Evolutionary conservation across 2,329 filamentous ascomycete genomes (phyloP).

Genomic region (Alternaria hordeiaustralica): DNA sequence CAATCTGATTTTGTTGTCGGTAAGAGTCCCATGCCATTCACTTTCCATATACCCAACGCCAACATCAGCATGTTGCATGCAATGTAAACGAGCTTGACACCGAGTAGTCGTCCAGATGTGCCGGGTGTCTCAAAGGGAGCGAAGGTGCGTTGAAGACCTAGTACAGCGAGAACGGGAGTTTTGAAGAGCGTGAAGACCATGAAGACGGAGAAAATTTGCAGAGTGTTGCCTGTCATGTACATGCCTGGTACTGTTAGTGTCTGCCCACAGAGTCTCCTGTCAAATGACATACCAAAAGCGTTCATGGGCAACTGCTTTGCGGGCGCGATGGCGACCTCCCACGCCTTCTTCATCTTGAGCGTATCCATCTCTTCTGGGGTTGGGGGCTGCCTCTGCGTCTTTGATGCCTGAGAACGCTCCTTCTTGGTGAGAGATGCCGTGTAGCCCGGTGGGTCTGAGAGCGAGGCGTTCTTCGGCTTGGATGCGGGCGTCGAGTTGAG

Average conservation of each 20-base stretch:
- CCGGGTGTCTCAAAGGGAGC: conserved; percentile 85
- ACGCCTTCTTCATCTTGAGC: conserved; percentile 97
- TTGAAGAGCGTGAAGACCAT: conserved; percentile 99
- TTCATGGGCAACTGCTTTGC: conserved; percentile 98
- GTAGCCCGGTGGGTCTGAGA: conserved; percentile 89
- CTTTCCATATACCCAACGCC: conserved; percentile 90
- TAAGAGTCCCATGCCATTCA: conserved; percentile 93
- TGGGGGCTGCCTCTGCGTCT: conserved; percentile 67
- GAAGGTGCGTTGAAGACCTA: conserved; percentile 87
- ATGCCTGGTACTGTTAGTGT: conserved; percentile 60
- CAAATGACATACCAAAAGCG: conserved; percentile 70
- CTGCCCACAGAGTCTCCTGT: background rate
- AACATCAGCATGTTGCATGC: conserved; percentile 84
- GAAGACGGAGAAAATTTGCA: conserved; percentile 99
- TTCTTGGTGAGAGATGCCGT: conserved; percentile 57
- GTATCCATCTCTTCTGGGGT: conserved; percentile 89
- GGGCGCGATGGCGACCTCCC: conserved; percentile 93
- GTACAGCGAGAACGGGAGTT: conserved; percentile 84
- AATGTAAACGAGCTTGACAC: conserved; percentile 88
- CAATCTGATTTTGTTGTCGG: conserved; percentile 98
- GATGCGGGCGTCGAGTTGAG: conserved; percentile 72
- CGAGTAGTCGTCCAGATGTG: conserved; percentile 74
- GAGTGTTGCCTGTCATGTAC: conserved; percentile 99
- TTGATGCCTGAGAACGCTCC: conserved; percentile 45
- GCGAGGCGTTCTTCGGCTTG: conserved; percentile 69